Conservation (phyloP, 208 protist species). For the Phytomonas sp. region DNA sequence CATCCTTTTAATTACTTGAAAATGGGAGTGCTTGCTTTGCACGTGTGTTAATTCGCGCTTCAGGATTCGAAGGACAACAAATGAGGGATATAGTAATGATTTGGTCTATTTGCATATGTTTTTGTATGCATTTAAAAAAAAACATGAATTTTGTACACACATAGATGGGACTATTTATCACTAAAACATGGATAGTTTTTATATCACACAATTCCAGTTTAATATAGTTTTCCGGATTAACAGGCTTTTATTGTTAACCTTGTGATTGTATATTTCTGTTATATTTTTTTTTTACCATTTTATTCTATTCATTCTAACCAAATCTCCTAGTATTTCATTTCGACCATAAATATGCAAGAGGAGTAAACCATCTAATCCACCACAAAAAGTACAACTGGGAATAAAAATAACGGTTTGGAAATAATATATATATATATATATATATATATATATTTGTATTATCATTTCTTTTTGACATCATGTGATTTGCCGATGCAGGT, state of each 20-base stretch:
- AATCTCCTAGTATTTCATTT: background rate
- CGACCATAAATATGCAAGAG: background rate
- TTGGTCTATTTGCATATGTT: slow-evolving; percentile 10
- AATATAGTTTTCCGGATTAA: slow-evolving; percentile 4
- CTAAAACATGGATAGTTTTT: background rate
- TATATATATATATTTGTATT: slow-evolving; percentile 7
- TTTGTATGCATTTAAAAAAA: slow-evolving; percentile 9
- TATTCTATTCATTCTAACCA: background rate
- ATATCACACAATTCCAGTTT: background rate
- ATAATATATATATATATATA: background rate
- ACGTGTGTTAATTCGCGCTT: too few species aligned
- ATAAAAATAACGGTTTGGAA: background rate
- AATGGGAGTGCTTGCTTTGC: too few species aligned
- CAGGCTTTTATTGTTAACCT: slow-evolving; percentile 5
- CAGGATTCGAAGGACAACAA: too few species aligned
- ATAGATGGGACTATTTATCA: background rate
- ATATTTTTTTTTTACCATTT: slow-evolving; percentile 2
- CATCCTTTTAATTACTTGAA: too few species aligned
- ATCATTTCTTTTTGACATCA: slow-evolving; percentile 1
- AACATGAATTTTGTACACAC: too few species aligned
- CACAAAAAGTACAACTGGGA: background rate
- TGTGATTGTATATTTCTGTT: slow-evolving; percentile 1
- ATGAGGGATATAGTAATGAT: background rate
- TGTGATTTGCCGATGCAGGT: background rate
- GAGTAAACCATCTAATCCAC: too few species aligned